Base-by-base conservation (phyloP, 129 eudicot species). In the Helianthus tuberosus region DNA sequence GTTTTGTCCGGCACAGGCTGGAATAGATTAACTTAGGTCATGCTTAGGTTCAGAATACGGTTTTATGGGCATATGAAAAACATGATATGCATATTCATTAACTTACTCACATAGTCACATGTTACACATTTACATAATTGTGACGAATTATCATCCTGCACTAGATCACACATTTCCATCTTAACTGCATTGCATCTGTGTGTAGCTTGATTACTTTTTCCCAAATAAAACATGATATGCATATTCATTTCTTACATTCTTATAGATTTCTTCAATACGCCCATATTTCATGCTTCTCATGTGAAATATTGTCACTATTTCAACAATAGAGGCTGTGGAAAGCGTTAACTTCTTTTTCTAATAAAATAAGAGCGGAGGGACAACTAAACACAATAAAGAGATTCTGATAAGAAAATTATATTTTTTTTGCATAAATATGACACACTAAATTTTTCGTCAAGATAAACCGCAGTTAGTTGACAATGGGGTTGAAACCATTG, bases 171-270 rank as follows among this genome's bases (percentile, higher is more conserved):
- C 16, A 51, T 46, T 52, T 11, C 63, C 47, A 17, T 71, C 36
- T 15, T 17, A 14, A 12, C 50, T 25, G 12, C 53, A 54, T 38
- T 71, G 75, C 50, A 54, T 53, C 54, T 55, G 50, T 55, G 38
- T 57, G 51, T 55, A 72, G 76, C 43, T 8, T 71, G 75, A 71
- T 55, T 41, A 39, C 12, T 16, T 36, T 71, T 58, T 44, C 76
- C 25, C 57, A 58, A 72, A 25, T 43, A 41, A 39, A 71, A 9
- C n/a, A 54, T 41, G 54, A 23, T 23, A 41, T 59, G 76, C 76
- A 23, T 44, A 27, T 25, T 12, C 17, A 38, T 43, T 52, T 58
- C 57, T n/a, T 59, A 60, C 59, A 59, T 8, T 57, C 53, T 20
- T 53, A 12, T 29, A 13, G 49, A 9, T 72, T 25, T 59, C 76